Conservation (phyloP, 306 rosid genomes). For the Ceratonia siliqua region DNA sequence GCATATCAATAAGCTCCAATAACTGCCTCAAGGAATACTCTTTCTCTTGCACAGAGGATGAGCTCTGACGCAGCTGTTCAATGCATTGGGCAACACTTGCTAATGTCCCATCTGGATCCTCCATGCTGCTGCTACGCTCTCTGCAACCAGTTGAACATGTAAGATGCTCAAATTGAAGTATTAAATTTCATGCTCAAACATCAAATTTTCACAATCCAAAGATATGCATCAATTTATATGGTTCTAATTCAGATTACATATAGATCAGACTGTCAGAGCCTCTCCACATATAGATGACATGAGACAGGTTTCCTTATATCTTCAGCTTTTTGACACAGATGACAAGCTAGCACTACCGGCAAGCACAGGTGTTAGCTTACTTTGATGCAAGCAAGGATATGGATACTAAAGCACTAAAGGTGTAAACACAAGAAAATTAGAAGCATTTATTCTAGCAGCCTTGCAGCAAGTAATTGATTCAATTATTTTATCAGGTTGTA, state of each 20-base stretch:
- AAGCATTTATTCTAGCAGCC: constrained; percentile 24
- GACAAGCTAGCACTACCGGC: neutral
- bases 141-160: constrained; percentile 53
- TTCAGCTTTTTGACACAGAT: neutral
- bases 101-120: constrained; percentile 97
- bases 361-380: neutral
- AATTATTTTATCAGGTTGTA: neutral
- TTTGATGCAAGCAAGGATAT: constrained; percentile 25
- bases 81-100: constrained; percentile 99
- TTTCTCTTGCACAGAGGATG: constrained; percentile 78
- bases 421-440: constrained; percentile 15
- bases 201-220: constrained; percentile 11
- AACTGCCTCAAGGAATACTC: constrained; percentile 88
- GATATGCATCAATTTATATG: constrained; percentile 31
- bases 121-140: constrained; percentile 90
- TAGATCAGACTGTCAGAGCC: constrained; percentile 5
- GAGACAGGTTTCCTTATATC: neutral
- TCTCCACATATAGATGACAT: neutral
- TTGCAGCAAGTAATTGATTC: constrained; percentile 31
- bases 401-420: constrained; percentile 16
- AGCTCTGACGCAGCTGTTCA: constrained; percentile 92
- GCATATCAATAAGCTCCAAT: constrained; percentile 79
- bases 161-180: constrained; percentile 21
- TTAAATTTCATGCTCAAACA: neutral
- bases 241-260: constrained; percentile 5